A percentile compares a stretch with the other conserved stretches of the same genome.
These are phyloP conservation scores for Cordyceps sp. DNA, from an alignment of 2,329 filamentous ascomycete species.

Conservation along the genomic window DNA sequence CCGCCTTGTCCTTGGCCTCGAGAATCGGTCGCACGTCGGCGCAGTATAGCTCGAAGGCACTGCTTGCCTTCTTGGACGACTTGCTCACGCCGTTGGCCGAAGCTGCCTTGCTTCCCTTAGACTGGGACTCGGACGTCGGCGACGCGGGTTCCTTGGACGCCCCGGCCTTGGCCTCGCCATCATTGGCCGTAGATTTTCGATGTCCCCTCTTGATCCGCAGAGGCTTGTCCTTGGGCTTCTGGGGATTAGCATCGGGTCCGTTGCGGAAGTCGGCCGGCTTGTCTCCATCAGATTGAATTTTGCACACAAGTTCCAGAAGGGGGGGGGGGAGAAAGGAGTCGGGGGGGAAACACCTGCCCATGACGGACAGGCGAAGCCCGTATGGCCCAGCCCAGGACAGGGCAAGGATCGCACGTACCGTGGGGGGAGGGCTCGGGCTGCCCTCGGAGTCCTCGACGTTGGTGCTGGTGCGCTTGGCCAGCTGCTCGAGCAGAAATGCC, in stretches of 20 bases:
- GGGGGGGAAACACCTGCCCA: too few relatives aligned
- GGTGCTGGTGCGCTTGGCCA: constrained; percentile 56
- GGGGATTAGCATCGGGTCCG: constrained; percentile 18
- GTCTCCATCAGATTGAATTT: constrained; percentile 16
- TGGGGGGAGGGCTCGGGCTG: constrained; percentile 64
- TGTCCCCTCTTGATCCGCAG: constrained; percentile 59
- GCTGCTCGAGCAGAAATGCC: constrained; percentile 56
- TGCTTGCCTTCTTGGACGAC: constrained; percentile 24
- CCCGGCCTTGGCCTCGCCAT: constrained; percentile 23
- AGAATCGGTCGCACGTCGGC: constrained; percentile 28
- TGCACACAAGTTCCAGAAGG: constrained; percentile 10
- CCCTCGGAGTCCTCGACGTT: constrained; percentile 66
- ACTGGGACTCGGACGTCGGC: constrained; percentile 31
- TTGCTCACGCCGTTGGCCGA: constrained; percentile 23
- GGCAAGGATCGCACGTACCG: constrained; percentile 30
- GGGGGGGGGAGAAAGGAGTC: too few relatives aligned
- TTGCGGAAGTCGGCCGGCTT: constrained; percentile 13
- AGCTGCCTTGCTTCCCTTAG: constrained; percentile 8
- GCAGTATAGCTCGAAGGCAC: constrained; percentile 38
- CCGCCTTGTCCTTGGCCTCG: constrained; percentile 26
- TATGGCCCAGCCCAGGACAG: constrained; percentile 4
- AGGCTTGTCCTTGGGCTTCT: constrained; percentile 61
- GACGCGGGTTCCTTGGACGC: constrained; percentile 27
- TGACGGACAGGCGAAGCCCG: too few relatives aligned
- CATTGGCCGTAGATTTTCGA: constrained; percentile 37